Percentiles rank a stretch among this genome's conserved stretches.
phyloP scores from a whole-genome alignment of 768 basidiomycete species.

The Russula virescens region DNA sequence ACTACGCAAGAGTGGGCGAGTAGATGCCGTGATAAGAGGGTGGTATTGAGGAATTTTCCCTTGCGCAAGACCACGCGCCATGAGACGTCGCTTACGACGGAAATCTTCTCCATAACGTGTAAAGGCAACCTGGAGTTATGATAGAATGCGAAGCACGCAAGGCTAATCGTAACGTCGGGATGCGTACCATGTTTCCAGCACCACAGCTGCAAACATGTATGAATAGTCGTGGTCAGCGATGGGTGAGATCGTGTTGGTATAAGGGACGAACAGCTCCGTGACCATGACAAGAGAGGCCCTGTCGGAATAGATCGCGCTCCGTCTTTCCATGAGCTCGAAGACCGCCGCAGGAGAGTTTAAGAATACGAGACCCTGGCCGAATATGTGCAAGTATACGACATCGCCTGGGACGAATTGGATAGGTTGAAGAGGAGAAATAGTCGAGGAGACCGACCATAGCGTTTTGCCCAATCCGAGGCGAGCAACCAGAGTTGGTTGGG shows the following conservation, averaged over 20 bases:
- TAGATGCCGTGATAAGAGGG: slow-evolving; percentile 21
- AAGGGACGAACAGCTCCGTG: slow-evolving; percentile 54
- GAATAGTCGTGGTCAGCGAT: neutral
- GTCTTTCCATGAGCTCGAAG: slow-evolving; percentile 62
- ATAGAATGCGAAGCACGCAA: neutral
- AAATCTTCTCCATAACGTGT: slow-evolving; percentile 22
- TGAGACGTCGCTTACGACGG: slow-evolving; percentile 23
- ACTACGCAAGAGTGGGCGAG: slow-evolving; percentile 20
- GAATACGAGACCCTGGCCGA: slow-evolving; percentile 65
- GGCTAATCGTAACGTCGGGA: neutral
- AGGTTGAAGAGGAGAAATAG: neutral
- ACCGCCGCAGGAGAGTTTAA: slow-evolving; percentile 55
- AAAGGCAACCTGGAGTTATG: slow-evolving; percentile 17
- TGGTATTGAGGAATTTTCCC: slow-evolving; percentile 16
- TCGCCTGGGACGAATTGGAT: slow-evolving; percentile 39
- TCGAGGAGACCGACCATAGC: slow-evolving; percentile 47
- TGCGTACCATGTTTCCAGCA: slow-evolving; percentile 22
- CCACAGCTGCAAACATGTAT: slow-evolving; percentile 8
- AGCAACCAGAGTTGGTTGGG: slow-evolving; percentile 59
- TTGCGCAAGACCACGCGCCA: slow-evolving; percentile 20
- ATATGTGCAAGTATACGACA: slow-evolving; percentile 57
- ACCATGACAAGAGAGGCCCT: slow-evolving; percentile 65
- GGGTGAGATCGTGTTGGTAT: neutral
- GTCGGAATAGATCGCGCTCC: slow-evolving; percentile 69
- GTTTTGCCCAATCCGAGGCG: slow-evolving; percentile 54